Evolutionary conservation across 805 yeast genomes (phyloP).

Genomic region (Sugiyamaella americana): DNA sequence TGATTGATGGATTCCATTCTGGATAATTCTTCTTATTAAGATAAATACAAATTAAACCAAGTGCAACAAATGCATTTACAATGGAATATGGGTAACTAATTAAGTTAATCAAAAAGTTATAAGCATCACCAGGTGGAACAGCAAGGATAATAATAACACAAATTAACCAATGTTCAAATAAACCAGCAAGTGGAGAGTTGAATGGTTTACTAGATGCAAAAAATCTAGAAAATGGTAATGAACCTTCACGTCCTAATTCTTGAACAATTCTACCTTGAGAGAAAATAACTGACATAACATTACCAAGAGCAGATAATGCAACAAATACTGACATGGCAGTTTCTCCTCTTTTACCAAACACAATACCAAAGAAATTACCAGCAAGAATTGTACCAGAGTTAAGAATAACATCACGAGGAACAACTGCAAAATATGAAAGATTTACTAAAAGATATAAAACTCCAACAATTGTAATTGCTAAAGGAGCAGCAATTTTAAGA

Average conservation of each 20-base stretch:
- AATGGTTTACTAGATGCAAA: conserved; percentile 70
- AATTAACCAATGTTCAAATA: conserved; percentile 70
- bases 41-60: conserved; percentile 56
- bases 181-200: conserved; percentile 65
- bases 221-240: conserved; percentile 64
- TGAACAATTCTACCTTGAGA: conserved; percentile 79
- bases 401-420: conserved; percentile 41
- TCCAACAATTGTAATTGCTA: conserved; percentile 55
- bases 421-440: conserved; percentile 57
- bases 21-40: conserved; percentile 38
- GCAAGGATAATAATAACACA: conserved; percentile 70
- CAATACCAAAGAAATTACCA: conserved; percentile 66
- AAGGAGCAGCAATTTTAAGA: conserved; percentile 67
- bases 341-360: conserved; percentile 63
- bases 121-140: conserved; percentile 85
- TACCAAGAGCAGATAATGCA: conserved; percentile 76
- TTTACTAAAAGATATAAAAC: conserved; percentile 69
- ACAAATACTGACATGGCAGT: conserved; percentile 73
- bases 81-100: conserved; percentile 78
- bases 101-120: conserved; percentile 71
- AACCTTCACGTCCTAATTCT: conserved; percentile 77
- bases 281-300: conserved; percentile 71
- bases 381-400: conserved; percentile 66
- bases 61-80: conserved; percentile 58
- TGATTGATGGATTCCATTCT: conserved; percentile 68